Base-by-base conservation (phyloP, 306 rosid species). In the Ammopiptanthus mongolicus region DNA sequence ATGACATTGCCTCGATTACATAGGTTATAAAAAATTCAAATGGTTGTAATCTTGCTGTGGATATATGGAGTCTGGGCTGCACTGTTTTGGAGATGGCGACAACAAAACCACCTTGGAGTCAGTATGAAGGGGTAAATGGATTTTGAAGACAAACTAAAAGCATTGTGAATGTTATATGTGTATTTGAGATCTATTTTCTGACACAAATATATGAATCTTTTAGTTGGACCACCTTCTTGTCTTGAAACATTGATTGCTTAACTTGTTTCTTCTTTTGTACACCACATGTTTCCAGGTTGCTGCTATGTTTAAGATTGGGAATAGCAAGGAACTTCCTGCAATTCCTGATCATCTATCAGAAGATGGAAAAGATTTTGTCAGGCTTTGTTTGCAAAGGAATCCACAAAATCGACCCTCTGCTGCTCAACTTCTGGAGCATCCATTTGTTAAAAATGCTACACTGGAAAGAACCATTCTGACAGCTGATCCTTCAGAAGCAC, bases 11-110 rank as follows among this genome's bases (percentile, higher is more conserved):
- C 18, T 81, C 62, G 36, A 44, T 75, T 74, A 51, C 74, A 52
- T 70, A 93, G 98, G 94, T 91, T 78, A 84, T 93, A 68, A 85
- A 75, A 67, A 91, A 91, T 61, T 78, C 91, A 73, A 80, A 65
- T 66, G 96, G 97, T 69, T 84, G 89, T 82, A 93, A 86, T 89
- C 96, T 89, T 78, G 90, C 94, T 41, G 97, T 93, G 85, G 98
- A 93, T 84, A 88, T 93, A 55, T 93, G 98, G 97, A 93, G 98
- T 82, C 91, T 93, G 53, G 98, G 98, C 62, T 93, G 98, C 85
- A 93, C 98, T 44, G 98, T 93, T 74, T 83, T 93, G 86, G 98
- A 93, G 84, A 93, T 93, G 98, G 96, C 97, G 15, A 93, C 96
- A 1, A 74, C 97, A 70, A 93, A 91, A 75, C 98, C 98, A 46